These are phyloP conservation scores for Suillus subalutaceus DNA, from an alignment of 768 basidiomycete genomes.

Conservation along the genomic window DNA sequence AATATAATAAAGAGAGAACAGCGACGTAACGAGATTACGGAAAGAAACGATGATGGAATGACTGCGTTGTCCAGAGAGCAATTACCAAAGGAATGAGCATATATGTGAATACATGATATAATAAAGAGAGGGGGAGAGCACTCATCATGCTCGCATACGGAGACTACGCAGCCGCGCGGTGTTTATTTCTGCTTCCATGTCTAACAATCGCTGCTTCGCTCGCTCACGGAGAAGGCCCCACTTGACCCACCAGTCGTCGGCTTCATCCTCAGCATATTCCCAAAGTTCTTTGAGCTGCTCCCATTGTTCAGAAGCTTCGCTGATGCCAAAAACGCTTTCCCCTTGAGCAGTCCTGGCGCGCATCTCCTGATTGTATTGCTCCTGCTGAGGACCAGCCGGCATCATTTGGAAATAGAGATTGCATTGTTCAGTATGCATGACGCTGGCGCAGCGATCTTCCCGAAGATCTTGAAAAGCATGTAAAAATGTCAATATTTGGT, in stretches of 20 bases:
- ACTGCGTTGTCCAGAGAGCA: not conserved
- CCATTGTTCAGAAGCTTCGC: slow-evolving; percentile 40
- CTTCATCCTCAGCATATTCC: slow-evolving; percentile 54
- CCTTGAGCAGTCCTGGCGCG: slow-evolving; percentile 47
- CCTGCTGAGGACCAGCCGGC: slow-evolving; percentile 45
- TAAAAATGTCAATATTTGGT: slow-evolving; percentile 54
- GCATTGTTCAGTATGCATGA: slow-evolving; percentile 46
- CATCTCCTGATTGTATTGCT: slow-evolving; percentile 46
- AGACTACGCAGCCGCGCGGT: slow-evolving; percentile 2
- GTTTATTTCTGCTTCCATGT: slow-evolving; percentile 21
- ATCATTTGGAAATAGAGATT: slow-evolving; percentile 48
- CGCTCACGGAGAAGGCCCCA: slow-evolving; percentile 52
- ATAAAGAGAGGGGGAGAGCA: not conserved
- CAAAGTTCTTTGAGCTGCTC: slow-evolving; percentile 54
- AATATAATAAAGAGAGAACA: too few relatives aligned
- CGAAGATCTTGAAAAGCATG: slow-evolving; percentile 62
- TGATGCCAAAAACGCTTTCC: slow-evolving; percentile 42
- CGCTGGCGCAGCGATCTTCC: slow-evolving; percentile 48
- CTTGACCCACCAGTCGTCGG: slow-evolving; percentile 67
- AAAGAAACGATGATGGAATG: not conserved
- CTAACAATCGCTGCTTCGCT: slow-evolving; percentile 28
- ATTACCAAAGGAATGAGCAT: slow-evolving; percentile 1
- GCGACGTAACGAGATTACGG: too few relatives aligned
- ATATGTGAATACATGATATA: not conserved
- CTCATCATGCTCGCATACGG: not conserved